Base-by-base conservation (phyloP, 305 asterid species). In the Fraxinus platypoda region DNA sequence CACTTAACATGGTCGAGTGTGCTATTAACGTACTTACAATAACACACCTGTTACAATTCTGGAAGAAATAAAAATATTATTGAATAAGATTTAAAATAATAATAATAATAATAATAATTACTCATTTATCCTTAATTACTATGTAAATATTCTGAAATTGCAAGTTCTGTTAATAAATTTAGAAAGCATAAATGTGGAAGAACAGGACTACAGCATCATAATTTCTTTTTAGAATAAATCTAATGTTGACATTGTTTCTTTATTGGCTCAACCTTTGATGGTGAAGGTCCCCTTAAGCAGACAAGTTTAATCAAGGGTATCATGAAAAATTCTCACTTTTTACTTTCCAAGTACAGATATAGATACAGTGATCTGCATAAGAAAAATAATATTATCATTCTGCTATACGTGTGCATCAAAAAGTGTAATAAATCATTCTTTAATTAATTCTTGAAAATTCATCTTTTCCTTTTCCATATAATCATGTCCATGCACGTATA, bases 401-500 rank as follows among this genome's bases (percentile, higher is more conserved):
- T 74, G 11, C 52, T 73, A n/a, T 54, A 26, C 81, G 76, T 76
- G 57, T 35, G 73, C n/a, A 25, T 33, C 77, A 41, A 43, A 38
- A 59, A 83, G 80, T 80, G 75, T 62, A 38, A 43, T 31, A 84
- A 84, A 81, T 85, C 88, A 80, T 75, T 68, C 38, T 34, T 71
- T 30, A 62, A 26, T 43, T 79, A n/a, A 54, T 54, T n/a, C 26
- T 43, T 31, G 21, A 66, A 41, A 78, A 74, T 28, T 35, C 81
- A 26, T 66, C 68, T 74, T 46, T 46, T 62, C 82, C 35, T 81
- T 77, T 66, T 13, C 6, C 66, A 64, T 81, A 87, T 38, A 80
- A 81, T 86, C 85, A 78, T 75, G 28, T 79, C 86, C 93, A 90
- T 93, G 94, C 89, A 87, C 74, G 80, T 86, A 83, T 83, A 28